Percentiles rank a stretch among this genome's conserved stretches.
Evolutionary conservation across 345 rosid genomes (phyloP).

Genomic region (Bruguiera sexangula): DNA sequence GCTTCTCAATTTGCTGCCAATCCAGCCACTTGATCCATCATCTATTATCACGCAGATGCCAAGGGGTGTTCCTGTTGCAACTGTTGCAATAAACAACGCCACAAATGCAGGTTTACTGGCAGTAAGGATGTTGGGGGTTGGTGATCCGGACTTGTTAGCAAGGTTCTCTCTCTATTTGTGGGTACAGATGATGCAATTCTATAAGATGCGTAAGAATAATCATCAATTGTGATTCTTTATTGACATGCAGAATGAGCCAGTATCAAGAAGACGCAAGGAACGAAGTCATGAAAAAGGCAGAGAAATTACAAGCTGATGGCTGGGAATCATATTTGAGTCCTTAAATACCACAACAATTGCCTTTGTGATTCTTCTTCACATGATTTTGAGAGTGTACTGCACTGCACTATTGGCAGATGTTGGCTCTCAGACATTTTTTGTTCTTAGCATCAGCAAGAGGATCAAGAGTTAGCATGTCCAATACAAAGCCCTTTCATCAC

Average conservation of each 20-base stretch:
- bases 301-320: conserved; percentile 59
- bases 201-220: too few relatives aligned
- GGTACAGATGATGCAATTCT: too few relatives aligned
- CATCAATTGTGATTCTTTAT: background rate
- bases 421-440: too few relatives aligned
- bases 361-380: too few relatives aligned
- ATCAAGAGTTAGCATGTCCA: background rate
- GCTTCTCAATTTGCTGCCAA: background rate
- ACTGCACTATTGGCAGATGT: too few relatives aligned
- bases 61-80: conserved; percentile 92
- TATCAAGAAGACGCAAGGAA: conserved; percentile 79
- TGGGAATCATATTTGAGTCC: conserved; percentile 62
- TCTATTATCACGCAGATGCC: conserved; percentile 61
- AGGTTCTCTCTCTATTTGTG: conserved; percentile 15
- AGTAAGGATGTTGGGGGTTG: conserved; percentile 66
- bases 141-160: conserved; percentile 61
- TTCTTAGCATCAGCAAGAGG: background rate
- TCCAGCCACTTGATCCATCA: background rate
- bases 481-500: background rate
- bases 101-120: conserved; percentile 86
- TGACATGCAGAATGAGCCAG: conserved; percentile 68
- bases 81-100: conserved; percentile 85
- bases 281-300: conserved; percentile 65
- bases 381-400: too few relatives aligned
- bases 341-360: background rate